These are phyloP conservation scores for Diaporthe sp. DNA, from an alignment of 2,329 filamentous ascomycete species.

Conservation along the genomic window DNA sequence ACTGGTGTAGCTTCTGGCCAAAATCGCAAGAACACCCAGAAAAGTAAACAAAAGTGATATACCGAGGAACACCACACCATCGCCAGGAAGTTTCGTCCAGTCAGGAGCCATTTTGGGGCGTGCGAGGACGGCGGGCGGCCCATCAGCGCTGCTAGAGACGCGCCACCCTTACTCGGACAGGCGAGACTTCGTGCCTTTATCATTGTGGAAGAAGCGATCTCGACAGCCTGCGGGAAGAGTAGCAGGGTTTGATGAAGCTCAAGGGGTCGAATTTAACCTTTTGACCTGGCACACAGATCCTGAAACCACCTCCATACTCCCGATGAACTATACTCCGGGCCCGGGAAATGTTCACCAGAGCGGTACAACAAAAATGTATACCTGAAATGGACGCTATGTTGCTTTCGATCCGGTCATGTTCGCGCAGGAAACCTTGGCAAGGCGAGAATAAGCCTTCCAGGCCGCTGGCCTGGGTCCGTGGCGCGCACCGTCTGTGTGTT, in stretches of 20 bases:
- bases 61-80: conserved; percentile 15
- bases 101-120: background rate
- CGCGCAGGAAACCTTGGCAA: background rate
- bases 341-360: background rate
- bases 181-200: background rate
- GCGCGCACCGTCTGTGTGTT: background rate
- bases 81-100: conserved; percentile 22
- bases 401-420: background rate
- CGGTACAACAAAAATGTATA: background rate
- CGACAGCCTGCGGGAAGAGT: too few relatives aligned
- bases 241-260: background rate
- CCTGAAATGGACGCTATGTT: background rate
- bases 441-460: background rate
- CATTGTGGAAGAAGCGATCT: background rate
- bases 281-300: conserved; percentile 8
- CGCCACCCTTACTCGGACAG: too few relatives aligned
- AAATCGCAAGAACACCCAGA: background rate
- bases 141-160: background rate
- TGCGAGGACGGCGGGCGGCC: background rate
- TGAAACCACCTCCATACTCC: conserved; percentile 15
- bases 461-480: background rate
- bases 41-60: background rate
- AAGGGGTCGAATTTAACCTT: conserved; percentile 9
- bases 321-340: conserved; percentile 8
- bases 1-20: conserved; percentile 17